A percentile compares a stretch with the other conserved stretches of the same genome.
Conservation (phyloP, 176 grass and related monocot species). For the Oryza australiensis region DNA sequence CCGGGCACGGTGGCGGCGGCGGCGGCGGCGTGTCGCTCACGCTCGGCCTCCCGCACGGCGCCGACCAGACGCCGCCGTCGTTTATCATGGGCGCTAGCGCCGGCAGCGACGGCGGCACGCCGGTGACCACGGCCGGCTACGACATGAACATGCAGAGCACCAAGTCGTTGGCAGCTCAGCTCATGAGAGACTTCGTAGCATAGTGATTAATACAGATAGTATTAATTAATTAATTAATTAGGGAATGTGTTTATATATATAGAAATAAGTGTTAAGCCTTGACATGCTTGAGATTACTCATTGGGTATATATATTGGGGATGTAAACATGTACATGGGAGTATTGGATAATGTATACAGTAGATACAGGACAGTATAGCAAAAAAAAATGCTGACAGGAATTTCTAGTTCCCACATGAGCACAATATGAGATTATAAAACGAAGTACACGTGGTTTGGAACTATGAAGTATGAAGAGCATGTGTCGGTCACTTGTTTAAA, state of each 20-base stretch:
- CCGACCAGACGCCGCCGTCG: constrained; percentile 48
- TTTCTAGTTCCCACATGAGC: constrained; percentile 16
- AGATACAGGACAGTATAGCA: constrained; percentile 10
- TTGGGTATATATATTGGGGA: constrained; percentile 37
- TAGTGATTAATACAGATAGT: neutral
- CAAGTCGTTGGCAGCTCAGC: constrained; percentile 64
- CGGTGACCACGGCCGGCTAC: constrained; percentile 37
- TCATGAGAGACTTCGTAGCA: constrained; percentile 68
- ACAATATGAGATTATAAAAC: neutral
- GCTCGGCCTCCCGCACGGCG: constrained; percentile 68
- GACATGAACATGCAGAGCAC: constrained; percentile 67
- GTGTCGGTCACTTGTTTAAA: neutral
- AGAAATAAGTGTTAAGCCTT: constrained; percentile 37
- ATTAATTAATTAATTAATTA: constrained; percentile 22
- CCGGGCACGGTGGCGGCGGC: constrained; percentile 33
- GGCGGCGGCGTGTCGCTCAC: constrained; percentile 74
- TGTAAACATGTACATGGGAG: constrained; percentile 35
- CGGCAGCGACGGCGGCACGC: constrained; percentile 34
- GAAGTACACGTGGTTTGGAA: constrained; percentile 21
- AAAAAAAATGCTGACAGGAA: constrained; percentile 23
- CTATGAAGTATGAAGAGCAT: neutral
- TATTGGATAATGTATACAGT: constrained; percentile 35
- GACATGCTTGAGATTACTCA: constrained; percentile 34
- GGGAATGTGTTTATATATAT: constrained; percentile 53
- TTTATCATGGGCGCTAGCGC: constrained; percentile 44